Percentiles rank a stretch among this genome's conserved stretches.
These are phyloP conservation scores for Talaromyces pinophilus DNA, from an alignment of 2,329 filamentous ascomycete genomes.

Conservation along the genomic window DNA sequence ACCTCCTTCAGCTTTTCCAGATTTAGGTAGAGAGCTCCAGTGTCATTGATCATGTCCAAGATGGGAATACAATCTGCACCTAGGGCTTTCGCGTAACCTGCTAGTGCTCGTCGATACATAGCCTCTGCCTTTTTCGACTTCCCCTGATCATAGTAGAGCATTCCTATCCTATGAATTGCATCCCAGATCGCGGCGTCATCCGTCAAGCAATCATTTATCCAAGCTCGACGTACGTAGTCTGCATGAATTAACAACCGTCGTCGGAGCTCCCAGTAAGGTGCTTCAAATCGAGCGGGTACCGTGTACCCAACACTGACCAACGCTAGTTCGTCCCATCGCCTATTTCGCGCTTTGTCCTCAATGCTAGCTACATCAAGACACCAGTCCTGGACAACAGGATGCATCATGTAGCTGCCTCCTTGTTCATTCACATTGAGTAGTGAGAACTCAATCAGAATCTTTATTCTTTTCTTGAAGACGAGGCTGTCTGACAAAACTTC, in stretches of 20 bases:
- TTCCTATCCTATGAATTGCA: slow-evolving; percentile 15
- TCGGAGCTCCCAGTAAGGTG: not conserved
- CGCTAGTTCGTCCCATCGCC: slow-evolving; percentile 24
- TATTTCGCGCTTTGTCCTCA: not conserved
- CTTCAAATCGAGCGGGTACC: slow-evolving; percentile 16
- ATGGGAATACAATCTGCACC: too few species aligned
- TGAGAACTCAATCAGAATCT: slow-evolving; percentile 31
- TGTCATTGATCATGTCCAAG: too few species aligned
- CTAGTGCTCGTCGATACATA: too few species aligned
- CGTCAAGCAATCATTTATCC: slow-evolving; percentile 12
- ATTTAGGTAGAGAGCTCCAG: too few species aligned
- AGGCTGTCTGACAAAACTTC: slow-evolving; percentile 24
- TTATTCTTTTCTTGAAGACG: slow-evolving; percentile 27
- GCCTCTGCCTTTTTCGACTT: not conserved
- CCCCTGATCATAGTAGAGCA: slow-evolving; percentile 20
- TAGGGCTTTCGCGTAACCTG: too few species aligned
- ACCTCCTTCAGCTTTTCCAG: not conserved
- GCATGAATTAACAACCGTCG: slow-evolving; percentile 9
- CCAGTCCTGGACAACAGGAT: slow-evolving; percentile 34
- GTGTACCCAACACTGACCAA: slow-evolving; percentile 26
- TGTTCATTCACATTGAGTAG: slow-evolving; percentile 31
- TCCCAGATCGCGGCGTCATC: not conserved
- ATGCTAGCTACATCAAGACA: slow-evolving; percentile 24
- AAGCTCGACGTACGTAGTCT: not conserved
- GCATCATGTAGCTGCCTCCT: slow-evolving; percentile 31